Evolutionary conservation across 495 filamentous ascomycete species (phyloP).

Genomic region (Podospora conica): DNA sequence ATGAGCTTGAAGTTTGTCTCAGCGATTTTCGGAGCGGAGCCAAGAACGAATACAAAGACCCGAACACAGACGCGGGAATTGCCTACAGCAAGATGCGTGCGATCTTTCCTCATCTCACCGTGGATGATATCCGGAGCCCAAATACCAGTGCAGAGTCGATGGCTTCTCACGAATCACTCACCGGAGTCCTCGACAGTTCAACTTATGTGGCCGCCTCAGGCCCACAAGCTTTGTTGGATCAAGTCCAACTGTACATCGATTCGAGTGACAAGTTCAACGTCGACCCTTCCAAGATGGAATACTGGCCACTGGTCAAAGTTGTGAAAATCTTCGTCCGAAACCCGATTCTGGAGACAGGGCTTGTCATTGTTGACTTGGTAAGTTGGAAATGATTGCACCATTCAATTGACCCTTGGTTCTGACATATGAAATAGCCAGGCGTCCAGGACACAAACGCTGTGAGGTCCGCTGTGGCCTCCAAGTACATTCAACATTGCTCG

Average conservation of each 20-base stretch:
- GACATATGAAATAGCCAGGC: conserved; percentile 39
- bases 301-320: conserved; percentile 63
- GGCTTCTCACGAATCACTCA: conserved; percentile 31
- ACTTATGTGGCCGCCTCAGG: conserved; percentile 33
- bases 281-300: conserved; percentile 38
- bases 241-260: conserved; percentile 29
- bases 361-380: conserved; percentile 59
- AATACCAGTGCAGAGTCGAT: conserved; percentile 35
- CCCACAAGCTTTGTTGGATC: conserved; percentile 20
- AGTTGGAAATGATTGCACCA: conserved; percentile 6
- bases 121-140: conserved; percentile 35
- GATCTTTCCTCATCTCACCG: conserved; percentile 54
- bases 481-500: conserved; percentile 54
- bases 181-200: conserved; percentile 43
- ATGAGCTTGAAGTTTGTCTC: conserved; percentile 46
- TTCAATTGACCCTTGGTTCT: background rate
- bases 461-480: conserved; percentile 52
- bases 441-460: conserved; percentile 61
- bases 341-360: conserved; percentile 51
- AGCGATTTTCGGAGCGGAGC: conserved; percentile 43
- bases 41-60: conserved; percentile 31
- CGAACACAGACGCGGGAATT: conserved; percentile 49
- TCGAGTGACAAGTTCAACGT: conserved; percentile 24
- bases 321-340: conserved; percentile 56
- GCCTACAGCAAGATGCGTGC: conserved; percentile 60